Evolutionary conservation across 2,329 filamentous ascomycete genomes (phyloP).

Genomic region (Apiospora hydei): DNA sequence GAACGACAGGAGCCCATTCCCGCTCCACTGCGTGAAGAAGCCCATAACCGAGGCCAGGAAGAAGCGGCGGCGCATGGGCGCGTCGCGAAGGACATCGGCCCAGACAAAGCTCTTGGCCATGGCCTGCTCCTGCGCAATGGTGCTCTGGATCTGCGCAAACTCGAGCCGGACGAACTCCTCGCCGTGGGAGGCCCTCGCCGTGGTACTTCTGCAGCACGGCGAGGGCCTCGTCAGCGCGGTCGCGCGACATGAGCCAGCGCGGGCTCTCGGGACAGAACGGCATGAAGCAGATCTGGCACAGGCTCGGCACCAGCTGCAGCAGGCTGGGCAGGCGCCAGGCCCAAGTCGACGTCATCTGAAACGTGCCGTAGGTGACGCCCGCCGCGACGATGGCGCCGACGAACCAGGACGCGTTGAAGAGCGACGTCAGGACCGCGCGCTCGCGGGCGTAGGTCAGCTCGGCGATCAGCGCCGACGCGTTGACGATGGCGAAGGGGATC

Average conservation of each 20-base stretch:
- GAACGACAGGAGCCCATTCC: slow-evolving; percentile 48
- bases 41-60: slow-evolving; percentile 44
- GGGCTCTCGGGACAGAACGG: slow-evolving; percentile 52
- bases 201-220: slow-evolving; percentile 52
- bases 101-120: slow-evolving; percentile 51
- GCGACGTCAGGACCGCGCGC: slow-evolving; percentile 57
- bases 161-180: slow-evolving; percentile 62
- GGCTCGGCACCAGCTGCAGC: slow-evolving; percentile 45
- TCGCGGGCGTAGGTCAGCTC: slow-evolving; percentile 63
- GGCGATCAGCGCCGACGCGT: slow-evolving; percentile 53
- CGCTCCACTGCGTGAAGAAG: slow-evolving; percentile 51
- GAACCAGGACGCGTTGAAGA: slow-evolving; percentile 63
- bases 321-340: slow-evolving; percentile 50
- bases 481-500: slow-evolving; percentile 50
- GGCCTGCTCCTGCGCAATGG: slow-evolving; percentile 55
- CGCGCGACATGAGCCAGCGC: slow-evolving; percentile 51
- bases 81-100: slow-evolving; percentile 43
- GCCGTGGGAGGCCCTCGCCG: slow-evolving; percentile 58
- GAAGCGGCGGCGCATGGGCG: slow-evolving; percentile 45
- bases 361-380: slow-evolving; percentile 52
- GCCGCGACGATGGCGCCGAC: slow-evolving; percentile 53
- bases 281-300: slow-evolving; percentile 46
- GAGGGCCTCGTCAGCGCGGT: slow-evolving; percentile 48
- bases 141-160: slow-evolving; percentile 62
- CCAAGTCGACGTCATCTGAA: slow-evolving; percentile 48